phyloP scores from a whole-genome alignment of 176 grass and related monocot species.

The Urochloa ruziziensis region DNA sequence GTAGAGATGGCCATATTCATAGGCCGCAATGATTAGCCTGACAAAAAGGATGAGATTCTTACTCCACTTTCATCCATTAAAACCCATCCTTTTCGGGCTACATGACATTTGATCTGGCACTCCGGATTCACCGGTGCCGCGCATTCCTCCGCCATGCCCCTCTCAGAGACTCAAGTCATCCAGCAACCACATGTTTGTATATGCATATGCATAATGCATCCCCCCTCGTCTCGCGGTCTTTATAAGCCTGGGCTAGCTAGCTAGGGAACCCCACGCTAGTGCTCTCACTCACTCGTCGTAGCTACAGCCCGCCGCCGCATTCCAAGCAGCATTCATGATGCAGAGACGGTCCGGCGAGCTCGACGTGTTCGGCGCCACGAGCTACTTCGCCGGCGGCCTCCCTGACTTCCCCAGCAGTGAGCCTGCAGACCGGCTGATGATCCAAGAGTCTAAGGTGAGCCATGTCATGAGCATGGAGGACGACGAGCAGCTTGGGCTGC shows the following conservation, averaged over 20 bases:
- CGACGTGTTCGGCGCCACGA: conserved; percentile 44
- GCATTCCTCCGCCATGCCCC: conserved; percentile 1
- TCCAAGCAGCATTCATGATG: background rate
- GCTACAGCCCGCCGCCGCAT: background rate
- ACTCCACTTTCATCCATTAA: conserved; percentile 14
- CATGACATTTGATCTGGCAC: conserved; percentile 28
- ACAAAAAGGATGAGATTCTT: conserved; percentile 25
- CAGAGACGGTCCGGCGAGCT: conserved; percentile 47
- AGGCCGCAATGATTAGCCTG: background rate
- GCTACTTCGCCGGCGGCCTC: conserved; percentile 42
- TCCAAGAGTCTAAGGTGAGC: background rate
- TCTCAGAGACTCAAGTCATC: background rate
- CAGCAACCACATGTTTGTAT: background rate
- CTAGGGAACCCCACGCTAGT: no score
- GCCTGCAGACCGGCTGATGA: background rate
- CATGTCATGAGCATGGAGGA: background rate
- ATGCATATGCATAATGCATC: background rate
- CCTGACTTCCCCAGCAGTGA: background rate
- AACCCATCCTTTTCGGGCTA: conserved; percentile 21
- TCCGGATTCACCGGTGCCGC: background rate
- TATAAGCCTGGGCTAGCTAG: conserved; percentile 3
- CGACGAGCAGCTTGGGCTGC: background rate
- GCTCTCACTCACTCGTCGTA: background rate
- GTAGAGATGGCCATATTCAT: background rate
- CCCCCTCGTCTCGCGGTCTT: background rate